Evolutionary conservation across 1,284 basidiomycete genomes (phyloP).

Genomic region (Exobasidium cylindrosporum): DNA sequence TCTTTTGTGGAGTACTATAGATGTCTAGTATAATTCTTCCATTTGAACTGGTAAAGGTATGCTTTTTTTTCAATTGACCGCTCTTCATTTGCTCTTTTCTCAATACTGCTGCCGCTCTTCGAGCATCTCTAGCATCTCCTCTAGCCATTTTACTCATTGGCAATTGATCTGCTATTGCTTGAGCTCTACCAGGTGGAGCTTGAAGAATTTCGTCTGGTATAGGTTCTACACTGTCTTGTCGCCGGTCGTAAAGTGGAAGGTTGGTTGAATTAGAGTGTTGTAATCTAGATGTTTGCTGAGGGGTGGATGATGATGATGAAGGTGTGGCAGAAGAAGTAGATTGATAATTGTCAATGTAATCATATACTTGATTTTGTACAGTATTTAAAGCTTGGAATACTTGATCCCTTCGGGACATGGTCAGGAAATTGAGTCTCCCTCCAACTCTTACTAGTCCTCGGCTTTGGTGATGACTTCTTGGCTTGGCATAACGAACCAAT

Average conservation of each 20-base stretch:
- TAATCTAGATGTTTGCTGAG: neutral
- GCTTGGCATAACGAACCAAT: too few species aligned
- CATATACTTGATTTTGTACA: slow-evolving; percentile 9
- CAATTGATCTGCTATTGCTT: slow-evolving; percentile 4
- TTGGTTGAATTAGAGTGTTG: neutral
- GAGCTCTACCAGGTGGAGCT: slow-evolving; percentile 15
- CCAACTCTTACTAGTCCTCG: too few species aligned
- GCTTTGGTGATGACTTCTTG: too few species aligned
- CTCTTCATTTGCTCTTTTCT: slow-evolving; percentile 11
- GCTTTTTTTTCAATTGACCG: slow-evolving; percentile 22
- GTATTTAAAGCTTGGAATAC: slow-evolving; percentile 2
- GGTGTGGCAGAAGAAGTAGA: neutral
- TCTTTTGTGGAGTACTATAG: slow-evolving; percentile 32
- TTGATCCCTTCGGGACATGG: slow-evolving; percentile 13
- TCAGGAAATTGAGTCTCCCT: too few species aligned
- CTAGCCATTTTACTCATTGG: slow-evolving; percentile 9
- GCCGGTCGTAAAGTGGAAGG: neutral
- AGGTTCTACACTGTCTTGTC: neutral
- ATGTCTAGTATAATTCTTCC: slow-evolving; percentile 27
- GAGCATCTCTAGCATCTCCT: slow-evolving; percentile 5
- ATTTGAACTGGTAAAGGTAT: slow-evolving; percentile 25
- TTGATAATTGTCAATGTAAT: slow-evolving; percentile 4
- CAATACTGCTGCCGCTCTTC: slow-evolving; percentile 10
- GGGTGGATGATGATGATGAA: neutral
- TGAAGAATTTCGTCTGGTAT: slow-evolving; percentile 8